phyloP scores from a whole-genome alignment of 2,329 filamentous ascomycete species.

The Claviceps africana region DNA sequence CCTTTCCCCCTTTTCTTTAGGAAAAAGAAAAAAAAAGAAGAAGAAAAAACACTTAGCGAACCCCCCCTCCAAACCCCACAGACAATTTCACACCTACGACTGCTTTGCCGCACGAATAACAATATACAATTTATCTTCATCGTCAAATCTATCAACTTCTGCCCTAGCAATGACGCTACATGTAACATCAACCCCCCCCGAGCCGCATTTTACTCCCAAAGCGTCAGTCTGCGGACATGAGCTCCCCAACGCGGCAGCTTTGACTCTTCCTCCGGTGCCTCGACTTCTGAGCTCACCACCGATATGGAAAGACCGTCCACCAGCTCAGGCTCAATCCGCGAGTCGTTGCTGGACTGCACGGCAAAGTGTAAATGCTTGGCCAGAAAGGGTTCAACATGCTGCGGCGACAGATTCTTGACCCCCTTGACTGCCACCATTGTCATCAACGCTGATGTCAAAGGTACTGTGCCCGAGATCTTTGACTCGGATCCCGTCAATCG shows the following conservation, averaged over 20 bases:
- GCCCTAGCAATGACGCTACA: too few relatives aligned
- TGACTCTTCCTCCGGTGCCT: constrained; percentile 10
- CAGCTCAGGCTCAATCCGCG: constrained; percentile 11
- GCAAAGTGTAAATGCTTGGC: constrained; percentile 21
- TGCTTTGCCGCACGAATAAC: too few relatives aligned
- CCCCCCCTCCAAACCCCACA: too few relatives aligned
- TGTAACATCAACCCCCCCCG: background rate
- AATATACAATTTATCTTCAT: too few relatives aligned
- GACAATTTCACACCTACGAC: too few relatives aligned
- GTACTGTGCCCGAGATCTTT: constrained; percentile 34
- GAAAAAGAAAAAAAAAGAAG: too few relatives aligned
- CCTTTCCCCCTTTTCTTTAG: too few relatives aligned
- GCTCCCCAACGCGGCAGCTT: constrained; percentile 17
- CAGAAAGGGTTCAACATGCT: constrained; percentile 28
- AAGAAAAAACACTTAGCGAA: too few relatives aligned
- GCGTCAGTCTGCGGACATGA: constrained; percentile 10
- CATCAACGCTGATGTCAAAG: constrained; percentile 35
- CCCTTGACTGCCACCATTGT: constrained; percentile 23
- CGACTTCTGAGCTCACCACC: constrained; percentile 18
- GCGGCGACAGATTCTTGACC: constrained; percentile 23
- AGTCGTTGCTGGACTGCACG: constrained; percentile 15
- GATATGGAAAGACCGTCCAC: constrained; percentile 18
- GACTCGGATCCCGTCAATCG: constrained; percentile 18
- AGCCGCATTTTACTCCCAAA: constrained; percentile 10
- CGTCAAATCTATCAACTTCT: too few relatives aligned